Evolutionary conservation across 2,329 filamentous ascomycete species (phyloP), one percentile per base, ranked within the genome.

Genomic region (Immersiporthe knoxdaviesiana): DNA sequence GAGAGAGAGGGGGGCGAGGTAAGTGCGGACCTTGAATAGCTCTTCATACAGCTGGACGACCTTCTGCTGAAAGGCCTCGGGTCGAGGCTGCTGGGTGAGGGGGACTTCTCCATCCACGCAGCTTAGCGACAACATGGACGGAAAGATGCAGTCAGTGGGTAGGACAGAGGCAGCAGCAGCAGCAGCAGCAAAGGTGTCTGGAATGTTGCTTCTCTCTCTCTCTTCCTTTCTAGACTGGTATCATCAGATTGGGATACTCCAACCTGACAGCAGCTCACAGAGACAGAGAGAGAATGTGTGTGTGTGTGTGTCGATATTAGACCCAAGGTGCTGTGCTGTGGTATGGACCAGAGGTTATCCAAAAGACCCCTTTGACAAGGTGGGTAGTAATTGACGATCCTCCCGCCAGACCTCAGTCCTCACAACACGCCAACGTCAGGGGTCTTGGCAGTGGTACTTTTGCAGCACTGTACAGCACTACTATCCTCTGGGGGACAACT

Each of bases 61-160:
- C 83, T 99, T 99, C 67, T 92, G 95, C 81, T 97, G 92, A 79
- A 99, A 97, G 54, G 91, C 88, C 79, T 97, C 92, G 67, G 95
- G 96, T 76, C 93, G 89, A 81, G 89, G 89, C 85, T 97, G 94
- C 81, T 97, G 94, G 68, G 94, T 97, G 78, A 99, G 88, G 73
- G 96, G 78, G 95, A 98, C 75, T 90, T 87, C 84, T 97, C 93
- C 93, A 97, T 97, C 60, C 64, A 70, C 39, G 63, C 69, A 61
- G 68, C 24, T 47, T 63, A 30, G 41, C 59, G 32, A 54, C 58
- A n/a, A 35, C 59, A 67, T 62, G 58, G 65, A 63, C 54, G 67
- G 32, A 60, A 35, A 44, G 61, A 60, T 35, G 18, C 37, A 39
- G 37, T 12, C 5, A 12, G 11, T 39, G 35, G 16, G n/a, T n/a